Evolutionary conservation across 2,329 filamentous ascomycete species (phyloP), one percentile per base, ranked within the genome.

Genomic region (Talaromyces sp.): DNA sequence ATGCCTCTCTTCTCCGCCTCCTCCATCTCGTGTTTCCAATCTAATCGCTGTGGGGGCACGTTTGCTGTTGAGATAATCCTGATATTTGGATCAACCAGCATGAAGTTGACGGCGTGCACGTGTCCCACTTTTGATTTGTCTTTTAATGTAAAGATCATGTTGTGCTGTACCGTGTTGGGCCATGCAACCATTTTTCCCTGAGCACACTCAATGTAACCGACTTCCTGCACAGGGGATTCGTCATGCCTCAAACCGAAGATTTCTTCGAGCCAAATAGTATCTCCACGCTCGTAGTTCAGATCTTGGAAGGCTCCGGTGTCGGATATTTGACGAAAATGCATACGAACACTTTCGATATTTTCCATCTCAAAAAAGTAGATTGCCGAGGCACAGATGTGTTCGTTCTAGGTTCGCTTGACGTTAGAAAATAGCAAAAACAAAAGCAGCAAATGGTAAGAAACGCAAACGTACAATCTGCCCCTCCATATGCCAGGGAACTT

Each of bases 301-400:
- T 67, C 76, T 60, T 62, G 76, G 73, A 60, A 67, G 16, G 52
- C 78, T 70, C 65, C 66, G 2, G n/a, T 57, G 31, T 74, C 70
- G 22, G 79, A 70, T 0, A 70, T 65, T 16, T 82, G 83, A 9
- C 81, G 82, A 71, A 89, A 87, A 3, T 76, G 74, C 5, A 90
- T 78, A 4, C 69, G 70, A 56, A 79, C 81, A 1, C 83, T 78
- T 0, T 83, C 83, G 60, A 89, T 83, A 72, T 91, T 91, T 0
- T 87, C 81, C 54, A 73, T 77, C 66, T 88, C 84, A 68, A 86
- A 86, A 72, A 88, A 87, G 74, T 87, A 88, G 19, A 90, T 76
- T 0, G 87, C 84, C 0, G 86, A 87, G 0, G 86, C 86, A 68
- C 82, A 83, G 43, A 91, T 88, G 67, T 84, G 84, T 73, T 90